Percentiles rank a stretch among this genome's conserved stretches.
phyloP scores from a whole-genome alignment of 441 rosid genomes.

The Macaranga tanarius region DNA sequence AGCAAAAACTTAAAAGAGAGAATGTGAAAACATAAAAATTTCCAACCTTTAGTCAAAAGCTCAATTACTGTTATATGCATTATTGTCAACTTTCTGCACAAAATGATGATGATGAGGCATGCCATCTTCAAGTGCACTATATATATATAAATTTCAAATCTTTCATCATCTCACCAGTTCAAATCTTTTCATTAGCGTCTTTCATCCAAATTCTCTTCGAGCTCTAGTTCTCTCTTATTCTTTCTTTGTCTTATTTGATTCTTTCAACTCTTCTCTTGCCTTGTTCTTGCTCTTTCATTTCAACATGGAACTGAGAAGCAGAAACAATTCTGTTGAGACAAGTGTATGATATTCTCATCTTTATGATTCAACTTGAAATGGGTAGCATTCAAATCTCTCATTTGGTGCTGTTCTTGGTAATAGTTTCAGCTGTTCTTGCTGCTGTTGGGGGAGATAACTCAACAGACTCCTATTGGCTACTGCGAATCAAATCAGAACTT shows the following conservation, averaged over 20 bases:
- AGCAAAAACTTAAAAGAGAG: slow-evolving; percentile 3
- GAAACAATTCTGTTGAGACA: slow-evolving; percentile 18
- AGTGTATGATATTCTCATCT: slow-evolving; percentile 24
- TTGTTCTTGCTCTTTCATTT: slow-evolving; percentile 18
- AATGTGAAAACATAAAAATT: background rate
- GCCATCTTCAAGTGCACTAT: slow-evolving; percentile 26
- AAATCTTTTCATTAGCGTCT: slow-evolving; percentile 18
- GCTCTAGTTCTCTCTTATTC: background rate
- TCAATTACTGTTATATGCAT: slow-evolving; percentile 18
- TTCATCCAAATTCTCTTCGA: slow-evolving; percentile 21
- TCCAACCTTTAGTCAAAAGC: slow-evolving; percentile 2
- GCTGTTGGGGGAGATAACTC: slow-evolving; percentile 30
- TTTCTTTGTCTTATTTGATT: slow-evolving; percentile 13
- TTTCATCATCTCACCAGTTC: slow-evolving; percentile 26
- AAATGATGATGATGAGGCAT: slow-evolving; percentile 16
- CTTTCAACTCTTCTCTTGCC: slow-evolving; percentile 12
- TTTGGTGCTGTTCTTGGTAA: slow-evolving; percentile 31
- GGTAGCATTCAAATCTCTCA: slow-evolving; percentile 28
- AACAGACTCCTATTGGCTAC: slow-evolving; percentile 51
- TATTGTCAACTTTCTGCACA: slow-evolving; percentile 19
- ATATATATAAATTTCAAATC: slow-evolving; percentile 37
- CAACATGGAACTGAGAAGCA: slow-evolving; percentile 24
- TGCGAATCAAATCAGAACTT: slow-evolving; percentile 50
- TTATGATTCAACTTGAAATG: slow-evolving; percentile 35
- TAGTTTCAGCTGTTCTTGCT: slow-evolving; percentile 22